phyloP scores from a whole-genome alignment of 768 basidiomycete species.

The Trametes punicea region DNA sequence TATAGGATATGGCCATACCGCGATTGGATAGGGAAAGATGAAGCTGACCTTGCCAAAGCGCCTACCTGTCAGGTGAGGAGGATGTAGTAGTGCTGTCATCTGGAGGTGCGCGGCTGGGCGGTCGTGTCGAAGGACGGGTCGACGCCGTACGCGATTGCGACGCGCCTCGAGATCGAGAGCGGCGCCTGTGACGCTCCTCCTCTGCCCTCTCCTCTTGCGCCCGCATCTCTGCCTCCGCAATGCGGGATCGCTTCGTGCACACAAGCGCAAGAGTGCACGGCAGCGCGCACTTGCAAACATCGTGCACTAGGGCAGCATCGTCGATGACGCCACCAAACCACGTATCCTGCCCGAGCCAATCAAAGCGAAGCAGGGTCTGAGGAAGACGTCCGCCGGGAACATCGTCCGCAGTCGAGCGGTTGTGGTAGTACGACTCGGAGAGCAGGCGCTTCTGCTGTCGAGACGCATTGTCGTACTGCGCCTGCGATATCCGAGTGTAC shows the following conservation, averaged over 20 bases:
- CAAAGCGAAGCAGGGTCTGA: conserved; percentile 59
- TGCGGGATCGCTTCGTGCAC: conserved; percentile 44
- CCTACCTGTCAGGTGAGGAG: background rate
- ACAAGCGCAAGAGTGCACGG: conserved; percentile 61
- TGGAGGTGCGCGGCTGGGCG: conserved; percentile 9
- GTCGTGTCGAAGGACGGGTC: conserved; percentile 12
- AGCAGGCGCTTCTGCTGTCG: conserved; percentile 40
- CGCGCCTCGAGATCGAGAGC: conserved; percentile 20
- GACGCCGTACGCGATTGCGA: conserved; percentile 23
- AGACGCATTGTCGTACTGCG: conserved; percentile 48
- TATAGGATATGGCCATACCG: background rate
- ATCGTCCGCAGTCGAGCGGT: conserved; percentile 58
- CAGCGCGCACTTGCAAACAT: conserved; percentile 40
- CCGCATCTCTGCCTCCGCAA: conserved; percentile 48
- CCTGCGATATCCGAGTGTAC: conserved; percentile 45
- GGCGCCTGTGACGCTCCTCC: conserved; percentile 19
- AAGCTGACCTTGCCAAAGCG: background rate
- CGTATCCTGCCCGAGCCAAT: conserved; percentile 58
- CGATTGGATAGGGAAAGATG: no score
- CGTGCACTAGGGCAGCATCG: conserved; percentile 43
- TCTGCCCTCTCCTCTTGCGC: conserved; percentile 42
- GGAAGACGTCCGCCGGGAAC: conserved; percentile 70
- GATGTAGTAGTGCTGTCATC: conserved; percentile 2
- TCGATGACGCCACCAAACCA: conserved; percentile 60
- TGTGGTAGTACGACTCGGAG: conserved; percentile 54